Conservation (phyloP, 345 rosid genomes). For the Tarenaya hassleriana region DNA sequence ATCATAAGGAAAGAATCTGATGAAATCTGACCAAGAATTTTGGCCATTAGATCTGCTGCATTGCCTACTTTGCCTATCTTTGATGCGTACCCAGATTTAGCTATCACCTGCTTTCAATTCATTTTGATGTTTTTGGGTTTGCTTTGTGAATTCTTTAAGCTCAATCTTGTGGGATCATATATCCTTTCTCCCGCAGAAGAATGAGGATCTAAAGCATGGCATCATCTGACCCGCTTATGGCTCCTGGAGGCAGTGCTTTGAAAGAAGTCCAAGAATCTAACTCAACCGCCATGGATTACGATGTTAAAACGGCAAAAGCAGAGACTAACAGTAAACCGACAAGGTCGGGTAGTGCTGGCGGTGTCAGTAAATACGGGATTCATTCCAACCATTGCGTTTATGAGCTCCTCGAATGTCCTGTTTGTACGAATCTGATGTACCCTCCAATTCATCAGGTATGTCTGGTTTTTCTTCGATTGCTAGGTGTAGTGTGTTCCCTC, state of each 20-base stretch:
- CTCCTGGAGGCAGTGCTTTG: constrained; percentile 59
- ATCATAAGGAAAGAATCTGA: constrained; percentile 18
- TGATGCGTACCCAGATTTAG: no score
- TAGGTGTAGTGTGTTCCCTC: no score
- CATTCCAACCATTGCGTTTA: constrained; percentile 60
- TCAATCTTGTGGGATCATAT: background rate
- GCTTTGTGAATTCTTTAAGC: constrained; percentile 9
- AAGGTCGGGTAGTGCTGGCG: constrained; percentile 36
- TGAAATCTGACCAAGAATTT: constrained; percentile 12
- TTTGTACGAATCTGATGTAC: constrained; percentile 71
- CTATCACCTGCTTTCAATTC: no score
- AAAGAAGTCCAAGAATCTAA: constrained; percentile 53
- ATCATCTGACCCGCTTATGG: constrained; percentile 29
- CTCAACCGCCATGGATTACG: constrained; percentile 40
- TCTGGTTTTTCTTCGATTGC: background rate
- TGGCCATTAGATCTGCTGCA: background rate
- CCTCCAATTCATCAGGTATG: constrained; percentile 91
- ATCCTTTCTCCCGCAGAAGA: constrained; percentile 14
- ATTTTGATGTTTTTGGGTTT: background rate
- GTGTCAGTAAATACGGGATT: constrained; percentile 43
- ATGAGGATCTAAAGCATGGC: constrained; percentile 17
- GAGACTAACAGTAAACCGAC: constrained; percentile 40
- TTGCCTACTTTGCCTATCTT: background rate
- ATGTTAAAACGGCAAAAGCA: constrained; percentile 35
- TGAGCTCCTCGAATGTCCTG: constrained; percentile 81